phyloP scores from a whole-genome alignment of 306 rosid genomes.

The Bauhinia variegata region DNA sequence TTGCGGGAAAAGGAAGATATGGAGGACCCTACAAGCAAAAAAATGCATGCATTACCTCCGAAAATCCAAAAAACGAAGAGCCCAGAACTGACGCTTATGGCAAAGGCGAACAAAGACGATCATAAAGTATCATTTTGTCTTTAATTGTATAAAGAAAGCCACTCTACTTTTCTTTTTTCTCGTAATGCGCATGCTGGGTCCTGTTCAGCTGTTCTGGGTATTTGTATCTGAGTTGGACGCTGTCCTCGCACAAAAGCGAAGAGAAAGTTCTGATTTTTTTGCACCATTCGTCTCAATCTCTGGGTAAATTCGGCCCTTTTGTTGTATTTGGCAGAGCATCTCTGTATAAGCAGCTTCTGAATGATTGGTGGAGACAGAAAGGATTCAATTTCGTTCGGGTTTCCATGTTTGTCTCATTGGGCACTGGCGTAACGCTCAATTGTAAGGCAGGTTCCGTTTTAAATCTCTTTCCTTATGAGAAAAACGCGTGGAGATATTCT shows the following conservation, averaged over 20 bases:
- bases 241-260: neutral
- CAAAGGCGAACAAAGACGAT: constrained; percentile 17
- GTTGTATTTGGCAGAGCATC: neutral
- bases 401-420: neutral
- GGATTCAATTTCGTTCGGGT: neutral
- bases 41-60: constrained; percentile 27
- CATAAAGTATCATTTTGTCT: constrained; percentile 40
- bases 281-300: neutral
- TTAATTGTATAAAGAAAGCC: constrained; percentile 18
- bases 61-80: neutral
- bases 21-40: constrained; percentile 28
- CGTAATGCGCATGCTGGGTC: neutral
- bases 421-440: neutral
- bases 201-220: neutral
- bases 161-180: constrained; percentile 16
- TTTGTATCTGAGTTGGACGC: neutral
- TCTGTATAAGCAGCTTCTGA: neutral
- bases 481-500: neutral
- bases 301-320: neutral
- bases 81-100: neutral
- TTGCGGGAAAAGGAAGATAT: constrained; percentile 19
- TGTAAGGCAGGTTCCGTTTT: constrained; percentile 12
- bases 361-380: constrained; percentile 2
- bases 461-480: constrained; percentile 26
- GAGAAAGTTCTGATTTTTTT: neutral